A percentile compares a stretch with the other conserved stretches of the same genome.
phyloP scores from a whole-genome alignment of 257 asterid species.

The Ligustrum vulgare region DNA sequence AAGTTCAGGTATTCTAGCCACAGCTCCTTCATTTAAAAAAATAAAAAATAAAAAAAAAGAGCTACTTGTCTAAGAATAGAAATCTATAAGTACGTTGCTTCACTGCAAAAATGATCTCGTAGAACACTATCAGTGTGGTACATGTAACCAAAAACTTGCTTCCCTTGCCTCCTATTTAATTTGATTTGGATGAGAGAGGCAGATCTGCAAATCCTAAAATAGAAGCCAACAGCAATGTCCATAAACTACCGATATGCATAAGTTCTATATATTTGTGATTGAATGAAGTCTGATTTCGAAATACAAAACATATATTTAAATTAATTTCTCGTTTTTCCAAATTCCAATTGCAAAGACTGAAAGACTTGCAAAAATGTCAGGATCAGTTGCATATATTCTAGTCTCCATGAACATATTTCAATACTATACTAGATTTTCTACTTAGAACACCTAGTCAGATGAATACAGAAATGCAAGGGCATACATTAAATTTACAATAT shows the following conservation, averaged over 20 bases:
- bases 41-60: neutral
- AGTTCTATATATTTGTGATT: neutral
- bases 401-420: neutral
- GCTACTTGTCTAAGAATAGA: neutral
- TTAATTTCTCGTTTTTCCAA: neutral
- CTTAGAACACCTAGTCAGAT: neutral
- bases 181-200: neutral
- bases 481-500: neutral
- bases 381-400: neutral
- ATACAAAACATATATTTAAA: neutral
- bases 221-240: neutral
- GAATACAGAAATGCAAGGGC: neutral
- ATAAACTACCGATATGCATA: neutral
- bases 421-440: neutral
- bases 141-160: constrained; percentile 12
- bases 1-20: constrained; percentile 11
- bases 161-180: neutral
- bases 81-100: neutral
- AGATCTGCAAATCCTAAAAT: constrained; percentile 12
- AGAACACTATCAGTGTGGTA: constrained; percentile 3
- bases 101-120: neutral
- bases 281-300: neutral
- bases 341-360: neutral
- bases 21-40: neutral
- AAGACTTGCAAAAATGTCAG: neutral